These are phyloP conservation scores for Herpetospermum pedunculosum DNA, from an alignment of 306 rosid species.

Conservation along the genomic window DNA sequence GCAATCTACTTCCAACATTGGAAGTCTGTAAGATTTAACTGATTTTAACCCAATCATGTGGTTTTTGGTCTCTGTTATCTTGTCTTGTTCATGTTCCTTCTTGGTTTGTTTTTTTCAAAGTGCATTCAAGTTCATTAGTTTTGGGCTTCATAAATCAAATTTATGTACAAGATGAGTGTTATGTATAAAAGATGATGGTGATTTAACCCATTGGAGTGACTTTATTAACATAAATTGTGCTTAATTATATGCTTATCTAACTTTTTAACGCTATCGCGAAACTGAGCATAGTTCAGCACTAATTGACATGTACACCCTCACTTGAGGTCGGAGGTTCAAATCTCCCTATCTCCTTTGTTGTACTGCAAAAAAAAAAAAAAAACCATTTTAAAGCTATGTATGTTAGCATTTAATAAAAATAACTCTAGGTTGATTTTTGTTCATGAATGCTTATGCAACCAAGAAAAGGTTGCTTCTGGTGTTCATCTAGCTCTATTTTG, in stretches of 20 bases:
- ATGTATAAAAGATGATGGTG: not conserved
- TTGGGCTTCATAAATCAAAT: not conserved
- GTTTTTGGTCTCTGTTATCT: no score
- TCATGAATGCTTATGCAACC: not conserved
- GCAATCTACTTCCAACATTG: slow-evolving; percentile 1
- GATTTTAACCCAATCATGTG: not conserved
- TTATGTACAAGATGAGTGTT: not conserved
- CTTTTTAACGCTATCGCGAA: not conserved
- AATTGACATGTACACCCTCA: no score
- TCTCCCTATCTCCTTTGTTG: no score
- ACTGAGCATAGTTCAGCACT: no score
- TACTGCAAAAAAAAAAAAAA: no score
- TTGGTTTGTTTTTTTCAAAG: no score
- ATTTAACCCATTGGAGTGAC: not conserved
- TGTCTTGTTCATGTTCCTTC: no score
- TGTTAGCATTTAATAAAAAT: not conserved
- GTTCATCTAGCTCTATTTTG: not conserved
- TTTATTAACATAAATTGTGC: not conserved
- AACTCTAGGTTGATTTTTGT: not conserved
- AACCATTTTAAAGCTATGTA: no score
- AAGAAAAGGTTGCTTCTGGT: not conserved
- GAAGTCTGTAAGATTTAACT: not conserved
- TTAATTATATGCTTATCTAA: not conserved
- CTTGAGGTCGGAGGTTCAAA: no score
- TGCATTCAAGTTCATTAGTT: no score